These are phyloP conservation scores for Calonectria pseudoreteaudii DNA, from an alignment of 2,329 filamentous ascomycete species.

Conservation along the genomic window DNA sequence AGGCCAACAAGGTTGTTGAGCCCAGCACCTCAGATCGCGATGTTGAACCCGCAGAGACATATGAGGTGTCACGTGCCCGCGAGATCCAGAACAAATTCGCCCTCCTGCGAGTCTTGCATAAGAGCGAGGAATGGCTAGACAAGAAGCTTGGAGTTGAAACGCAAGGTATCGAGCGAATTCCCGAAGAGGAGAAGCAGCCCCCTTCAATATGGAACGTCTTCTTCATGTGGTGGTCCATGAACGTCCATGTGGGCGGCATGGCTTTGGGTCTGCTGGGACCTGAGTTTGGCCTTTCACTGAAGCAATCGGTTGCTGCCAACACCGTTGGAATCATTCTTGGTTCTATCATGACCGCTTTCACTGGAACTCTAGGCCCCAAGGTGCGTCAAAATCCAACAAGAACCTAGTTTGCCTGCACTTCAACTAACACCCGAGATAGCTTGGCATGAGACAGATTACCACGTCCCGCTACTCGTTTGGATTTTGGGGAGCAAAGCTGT, in stretches of 20 bases:
- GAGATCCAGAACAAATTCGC: conserved; percentile 7
- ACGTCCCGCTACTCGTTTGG: conserved; percentile 31
- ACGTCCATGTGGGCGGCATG: conserved; percentile 11
- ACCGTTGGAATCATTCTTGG: conserved; percentile 11
- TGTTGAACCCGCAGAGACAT: background rate
- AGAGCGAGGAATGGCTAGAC: conserved; percentile 16
- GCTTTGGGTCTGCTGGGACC: conserved; percentile 15
- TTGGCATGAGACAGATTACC: conserved; percentile 30
- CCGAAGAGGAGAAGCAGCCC: conserved; percentile 21
- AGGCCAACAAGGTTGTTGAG: conserved; percentile 13
- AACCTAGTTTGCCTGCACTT: background rate
- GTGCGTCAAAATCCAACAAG: background rate
- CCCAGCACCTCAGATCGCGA: background rate
- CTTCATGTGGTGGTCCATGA: conserved; percentile 20
- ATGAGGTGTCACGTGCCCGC: conserved; percentile 12
- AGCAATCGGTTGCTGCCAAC: conserved; percentile 1
- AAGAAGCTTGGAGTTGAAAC: conserved; percentile 18
- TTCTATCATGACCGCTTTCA: conserved; percentile 9
- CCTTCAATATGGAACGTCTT: conserved; percentile 21
- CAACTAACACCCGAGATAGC: background rate
- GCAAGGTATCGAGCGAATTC: conserved; percentile 19
- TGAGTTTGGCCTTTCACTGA: conserved; percentile 16
- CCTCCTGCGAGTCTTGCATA: conserved; percentile 2
- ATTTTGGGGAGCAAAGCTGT: conserved; percentile 37
- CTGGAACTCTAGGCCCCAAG: conserved; percentile 20